Evolutionary conservation across 805 yeast genomes (phyloP), one percentile per base, ranked within the genome.

Genomic region (Candida sakaeoensis): DNA sequence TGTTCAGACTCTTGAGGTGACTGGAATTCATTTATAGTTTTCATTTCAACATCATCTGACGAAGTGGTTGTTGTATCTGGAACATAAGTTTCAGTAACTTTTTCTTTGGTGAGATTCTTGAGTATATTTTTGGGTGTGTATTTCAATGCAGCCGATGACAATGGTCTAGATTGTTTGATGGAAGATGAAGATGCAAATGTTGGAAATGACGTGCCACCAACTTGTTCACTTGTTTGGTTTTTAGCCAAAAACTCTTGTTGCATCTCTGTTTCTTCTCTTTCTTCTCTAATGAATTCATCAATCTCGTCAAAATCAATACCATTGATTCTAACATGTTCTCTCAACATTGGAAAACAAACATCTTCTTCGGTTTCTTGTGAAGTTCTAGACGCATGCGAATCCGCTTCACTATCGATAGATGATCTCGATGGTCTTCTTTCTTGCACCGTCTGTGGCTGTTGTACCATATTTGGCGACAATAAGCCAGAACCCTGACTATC

Each of bases 361-460:
- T 91, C 98, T 57, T 88, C 96, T 54, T 91, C 98, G 0, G 96
- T 88, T 55, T 89, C 96, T 51, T 86, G 95, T 3, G 90, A 81
- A 14, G 81, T 79, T 48, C 88, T 71, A 8, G 91, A 82, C 1
- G 81, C 85, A 50, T 79, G 85, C 1, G 90, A 83, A 50, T 77
- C 83, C 15, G 72, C 74, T 48, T 84, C 91, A 44, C 80, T 75
- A 51, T 82, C 88, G 29, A 65, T 60, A 10, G 74, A 52, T 5
- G 66, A 47, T 44, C 58, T 47, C 36, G 72, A 54, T 21, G 64
- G 50, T 44, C 76, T 53, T 42, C 65, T 48, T 32, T 61, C 66
- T 8, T 31, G 17, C 8, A 18, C 16, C 28, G 25, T 23, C 19
- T 36, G 26, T 10, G 29, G 26, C 14, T 27, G 33, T 8, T 13